Conservation (phyloP, 2,329 filamentous ascomycete genomes). For the Penicillium glabrum region DNA sequence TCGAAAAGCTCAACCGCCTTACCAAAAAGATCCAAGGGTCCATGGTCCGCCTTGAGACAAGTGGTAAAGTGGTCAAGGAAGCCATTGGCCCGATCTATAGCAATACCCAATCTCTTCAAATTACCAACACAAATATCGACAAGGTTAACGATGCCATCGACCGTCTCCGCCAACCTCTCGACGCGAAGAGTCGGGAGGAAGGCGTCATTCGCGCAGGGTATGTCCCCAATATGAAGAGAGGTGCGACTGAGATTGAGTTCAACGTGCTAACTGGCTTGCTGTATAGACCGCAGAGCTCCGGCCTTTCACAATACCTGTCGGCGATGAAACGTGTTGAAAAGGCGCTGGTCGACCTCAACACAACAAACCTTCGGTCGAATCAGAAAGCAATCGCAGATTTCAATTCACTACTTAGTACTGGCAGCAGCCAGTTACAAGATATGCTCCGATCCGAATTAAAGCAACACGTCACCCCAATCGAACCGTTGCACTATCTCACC, state of each 20-base stretch:
- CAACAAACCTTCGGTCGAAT: conserved; percentile 88
- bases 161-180: conserved; percentile 81
- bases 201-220: conserved; percentile 80
- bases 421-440: conserved; percentile 78
- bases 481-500: conserved; percentile 89
- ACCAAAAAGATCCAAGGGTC: conserved; percentile 95
- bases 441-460: conserved; percentile 77
- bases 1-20: conserved; percentile 89
- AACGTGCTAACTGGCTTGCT: neutral
- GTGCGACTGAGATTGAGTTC: neutral
- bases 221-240: conserved; percentile 13
- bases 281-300: conserved; percentile 71
- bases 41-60: conserved; percentile 77
- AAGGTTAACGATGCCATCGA: conserved; percentile 83
- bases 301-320: conserved; percentile 79
- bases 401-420: conserved; percentile 71
- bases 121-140: conserved; percentile 87
- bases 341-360: conserved; percentile 78
- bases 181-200: conserved; percentile 90
- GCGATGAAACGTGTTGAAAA: conserved; percentile 87
- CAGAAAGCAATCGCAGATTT: conserved; percentile 84
- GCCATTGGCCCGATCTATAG: conserved; percentile 90
- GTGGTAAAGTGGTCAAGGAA: conserved; percentile 86
- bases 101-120: conserved; percentile 85
- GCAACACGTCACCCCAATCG: conserved; percentile 76